phyloP scores from a whole-genome alignment of 768 basidiomycete genomes.

The Boletus vermiculosoides region DNA sequence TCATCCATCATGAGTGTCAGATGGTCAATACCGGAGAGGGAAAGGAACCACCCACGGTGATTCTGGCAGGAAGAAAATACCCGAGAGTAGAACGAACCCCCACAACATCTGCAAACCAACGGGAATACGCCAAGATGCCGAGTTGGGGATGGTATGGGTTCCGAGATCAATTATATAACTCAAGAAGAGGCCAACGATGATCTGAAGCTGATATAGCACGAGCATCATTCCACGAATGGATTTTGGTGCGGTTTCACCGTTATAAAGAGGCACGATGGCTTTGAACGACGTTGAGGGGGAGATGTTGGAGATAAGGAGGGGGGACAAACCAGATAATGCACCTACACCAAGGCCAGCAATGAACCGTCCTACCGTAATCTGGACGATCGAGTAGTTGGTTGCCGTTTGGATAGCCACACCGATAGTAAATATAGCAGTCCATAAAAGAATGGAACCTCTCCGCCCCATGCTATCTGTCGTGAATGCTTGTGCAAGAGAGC shows the following conservation, averaged over 20 bases:
- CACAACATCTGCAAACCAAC: conserved; percentile 15
- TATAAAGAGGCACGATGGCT: conserved; percentile 67
- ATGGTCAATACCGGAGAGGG: not conserved
- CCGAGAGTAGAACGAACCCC: conserved; percentile 13
- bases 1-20: not conserved
- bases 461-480: conserved; percentile 19
- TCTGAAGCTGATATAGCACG: conserved; percentile 74
- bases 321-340: conserved; percentile 11
- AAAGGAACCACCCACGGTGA: conserved; percentile 7
- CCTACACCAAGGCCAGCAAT: conserved; percentile 16
- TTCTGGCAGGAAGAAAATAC: conserved; percentile 15
- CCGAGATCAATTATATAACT: conserved; percentile 60
- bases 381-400: conserved; percentile 11
- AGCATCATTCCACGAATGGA: conserved; percentile 68
- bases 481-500: conserved; percentile 60
- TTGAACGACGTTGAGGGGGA: not conserved
- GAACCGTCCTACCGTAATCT: conserved; percentile 15
- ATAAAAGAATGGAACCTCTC: conserved; percentile 13
- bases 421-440: conserved; percentile 15
- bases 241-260: conserved; percentile 76
- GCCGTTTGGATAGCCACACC: conserved; percentile 16
- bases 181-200: conserved; percentile 67
- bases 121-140: conserved; percentile 16
- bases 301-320: not conserved
- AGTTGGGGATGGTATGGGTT: conserved; percentile 11